Base-by-base conservation (phyloP, 129 eudicot species). In the Tanacetum coccineum region DNA sequence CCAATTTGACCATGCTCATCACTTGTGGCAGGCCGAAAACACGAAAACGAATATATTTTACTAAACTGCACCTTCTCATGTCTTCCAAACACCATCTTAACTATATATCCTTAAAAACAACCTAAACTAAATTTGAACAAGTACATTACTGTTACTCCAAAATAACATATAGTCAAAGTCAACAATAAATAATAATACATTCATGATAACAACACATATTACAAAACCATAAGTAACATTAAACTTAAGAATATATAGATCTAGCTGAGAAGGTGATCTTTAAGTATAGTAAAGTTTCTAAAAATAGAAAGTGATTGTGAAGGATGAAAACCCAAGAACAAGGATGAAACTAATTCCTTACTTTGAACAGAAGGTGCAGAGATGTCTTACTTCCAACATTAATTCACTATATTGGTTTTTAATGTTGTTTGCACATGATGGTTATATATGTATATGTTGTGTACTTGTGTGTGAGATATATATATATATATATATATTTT, bases 1-100 rank as follows among this genome's bases (percentile, higher is more conserved):
- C 96, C 98, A 55, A 93, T 81, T 64, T 79, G 95, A 2, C 83
- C 62, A 55, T 93, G 96, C 46, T 86, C 92, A 22, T 93, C 92
- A 1, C 78, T 69, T 21, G 84, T 82, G 0, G 78, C 40, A 3
- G 91, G 78, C 70, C 78, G 76, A 3, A 86, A 78, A 77, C 98
- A 93, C 58, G 95, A 84, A 44, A 93, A 79, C 3, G 87, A 73
- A 54, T 93, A 93, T n/a, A 92, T 51, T 32, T 80, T 86, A 70
- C 96, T 88, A 52, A 92, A 84, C 60, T 71, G 85, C 20, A 92
- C 70, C 76, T 77, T 82, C 22, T 79, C 82, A 65, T 74, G 65
- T 67, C 82, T 76, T 64, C 81, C 65, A 32, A 70, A 70, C 65
- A 72, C 53, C 90, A 86, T 85, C 71, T 74, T 68, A 44, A 18